phyloP scores from a whole-genome alignment of 2,329 filamentous ascomycete genomes.

The Neofusicoccum kwambonambiense region DNA sequence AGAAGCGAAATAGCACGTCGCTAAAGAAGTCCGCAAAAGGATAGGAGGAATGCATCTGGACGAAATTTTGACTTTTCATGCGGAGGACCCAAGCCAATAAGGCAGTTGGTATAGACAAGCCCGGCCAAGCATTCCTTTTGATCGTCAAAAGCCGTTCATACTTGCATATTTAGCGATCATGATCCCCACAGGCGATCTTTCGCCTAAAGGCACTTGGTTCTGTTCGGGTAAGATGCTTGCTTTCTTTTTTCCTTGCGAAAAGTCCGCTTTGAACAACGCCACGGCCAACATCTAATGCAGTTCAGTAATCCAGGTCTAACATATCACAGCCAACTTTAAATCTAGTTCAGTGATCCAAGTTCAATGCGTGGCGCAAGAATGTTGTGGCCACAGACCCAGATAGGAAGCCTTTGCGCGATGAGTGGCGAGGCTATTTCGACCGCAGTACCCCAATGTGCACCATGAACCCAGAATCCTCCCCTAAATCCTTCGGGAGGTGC shows the following conservation, averaged over 20 bases:
- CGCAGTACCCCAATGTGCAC: slow-evolving; percentile 65
- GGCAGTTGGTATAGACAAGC: not conserved
- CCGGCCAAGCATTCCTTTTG: not conserved
- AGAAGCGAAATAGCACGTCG: slow-evolving; percentile 5
- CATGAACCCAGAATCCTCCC: slow-evolving; percentile 70
- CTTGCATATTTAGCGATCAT: slow-evolving; percentile 1
- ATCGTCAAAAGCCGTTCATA: not conserved
- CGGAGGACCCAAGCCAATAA: not conserved
- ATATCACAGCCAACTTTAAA: not conserved
- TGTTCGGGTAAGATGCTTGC: not conserved
- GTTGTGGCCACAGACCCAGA: not conserved
- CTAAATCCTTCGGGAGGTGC: slow-evolving; percentile 59
- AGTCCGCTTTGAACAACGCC: not conserved
- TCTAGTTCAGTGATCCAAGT: not conserved
- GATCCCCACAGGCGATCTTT: slow-evolving; percentile 12
- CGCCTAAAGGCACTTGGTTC: not conserved
- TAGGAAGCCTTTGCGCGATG: not conserved
- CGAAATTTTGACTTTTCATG: not conserved
- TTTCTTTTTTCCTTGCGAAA: not conserved
- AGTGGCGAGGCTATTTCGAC: not conserved
- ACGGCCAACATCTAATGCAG: not conserved
- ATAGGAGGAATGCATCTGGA: not conserved
- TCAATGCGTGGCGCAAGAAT: not conserved
- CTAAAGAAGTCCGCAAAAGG: not conserved
- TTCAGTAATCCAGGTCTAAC: not conserved